Conservation (phyloP, 2,329 filamentous ascomycete species). For the Graphilbum fragrans region DNA sequence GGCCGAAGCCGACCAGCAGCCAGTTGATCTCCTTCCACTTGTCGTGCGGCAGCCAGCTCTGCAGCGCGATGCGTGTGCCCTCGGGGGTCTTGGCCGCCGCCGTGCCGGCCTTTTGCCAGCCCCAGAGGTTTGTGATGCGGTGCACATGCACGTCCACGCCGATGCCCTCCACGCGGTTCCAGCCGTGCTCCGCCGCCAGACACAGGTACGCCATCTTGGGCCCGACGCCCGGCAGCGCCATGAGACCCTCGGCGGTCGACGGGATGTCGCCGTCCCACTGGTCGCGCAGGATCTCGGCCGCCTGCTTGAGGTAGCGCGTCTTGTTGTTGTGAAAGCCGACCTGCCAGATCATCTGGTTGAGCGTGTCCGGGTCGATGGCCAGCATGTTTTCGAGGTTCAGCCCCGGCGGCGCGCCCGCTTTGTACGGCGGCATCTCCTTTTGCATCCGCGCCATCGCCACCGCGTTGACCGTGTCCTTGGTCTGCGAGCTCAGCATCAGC, state of each 20-base stretch:
- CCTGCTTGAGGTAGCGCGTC: slow-evolving; percentile 63
- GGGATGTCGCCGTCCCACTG: slow-evolving; percentile 67
- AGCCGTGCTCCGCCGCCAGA: slow-evolving; percentile 55
- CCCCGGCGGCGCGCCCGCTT: slow-evolving; percentile 30
- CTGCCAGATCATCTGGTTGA: slow-evolving; percentile 66
- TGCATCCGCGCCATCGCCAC: slow-evolving; percentile 72
- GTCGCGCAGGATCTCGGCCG: slow-evolving; percentile 62
- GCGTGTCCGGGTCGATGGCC: slow-evolving; percentile 48
- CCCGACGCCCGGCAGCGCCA: slow-evolving; percentile 72
- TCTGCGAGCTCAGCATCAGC: slow-evolving; percentile 86
- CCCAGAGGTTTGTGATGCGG: slow-evolving; percentile 88
- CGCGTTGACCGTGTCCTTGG: slow-evolving; percentile 83
- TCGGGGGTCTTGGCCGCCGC: slow-evolving; percentile 59
- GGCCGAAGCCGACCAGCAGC: slow-evolving; percentile 76
- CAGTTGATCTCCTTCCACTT: slow-evolving; percentile 90
- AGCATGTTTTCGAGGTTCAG: slow-evolving; percentile 71
- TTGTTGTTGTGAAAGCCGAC: slow-evolving; percentile 96
- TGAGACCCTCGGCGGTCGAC: slow-evolving; percentile 60
- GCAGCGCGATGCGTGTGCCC: slow-evolving; percentile 61
- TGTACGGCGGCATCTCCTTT: slow-evolving; percentile 50
- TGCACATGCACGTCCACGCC: slow-evolving; percentile 94
- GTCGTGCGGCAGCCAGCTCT: slow-evolving; percentile 74
- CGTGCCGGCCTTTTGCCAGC: slow-evolving; percentile 49
- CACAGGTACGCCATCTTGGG: slow-evolving; percentile 93
- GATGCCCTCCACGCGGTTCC: slow-evolving; percentile 57